Evolutionary conservation across 2,329 filamentous ascomycete species (phyloP).

Genomic region (Aureobasidium musti): DNA sequence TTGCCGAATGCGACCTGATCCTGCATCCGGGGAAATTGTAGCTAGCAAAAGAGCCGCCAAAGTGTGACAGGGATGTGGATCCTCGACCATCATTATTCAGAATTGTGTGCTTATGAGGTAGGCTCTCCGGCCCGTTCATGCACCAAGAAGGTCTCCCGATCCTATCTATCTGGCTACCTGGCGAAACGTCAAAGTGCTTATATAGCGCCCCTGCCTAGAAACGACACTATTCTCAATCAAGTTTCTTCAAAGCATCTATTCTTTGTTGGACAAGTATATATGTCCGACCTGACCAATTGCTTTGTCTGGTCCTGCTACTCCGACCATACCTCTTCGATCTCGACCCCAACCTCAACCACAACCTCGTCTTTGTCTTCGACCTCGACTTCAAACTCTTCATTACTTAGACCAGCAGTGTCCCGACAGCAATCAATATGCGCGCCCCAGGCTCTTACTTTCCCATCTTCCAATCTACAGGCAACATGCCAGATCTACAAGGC

Average conservation of each 20-base stretch:
- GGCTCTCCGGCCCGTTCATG: slow-evolving; percentile 14
- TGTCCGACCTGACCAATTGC: slow-evolving; percentile 23
- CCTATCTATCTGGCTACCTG: background rate
- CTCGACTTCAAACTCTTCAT: slow-evolving; percentile 73
- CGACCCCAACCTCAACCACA: background rate
- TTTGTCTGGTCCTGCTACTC: slow-evolving; percentile 26
- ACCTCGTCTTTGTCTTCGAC: too few relatives aligned
- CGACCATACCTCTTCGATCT: slow-evolving; percentile 52
- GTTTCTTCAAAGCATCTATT: background rate
- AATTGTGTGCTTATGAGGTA: slow-evolving; percentile 16
- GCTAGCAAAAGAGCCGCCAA: slow-evolving; percentile 13
- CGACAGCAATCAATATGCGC: background rate
- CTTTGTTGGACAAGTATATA: slow-evolving; percentile 1
- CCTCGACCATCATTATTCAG: slow-evolving; percentile 6
- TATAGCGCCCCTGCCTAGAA: background rate
- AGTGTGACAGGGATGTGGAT: slow-evolving; percentile 26
- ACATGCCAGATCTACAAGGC: slow-evolving; percentile 28
- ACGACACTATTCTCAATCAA: slow-evolving; percentile 15
- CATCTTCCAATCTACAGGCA: slow-evolving; percentile 22
- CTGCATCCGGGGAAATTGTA: slow-evolving; percentile 9
- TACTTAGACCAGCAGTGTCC: slow-evolving; percentile 56
- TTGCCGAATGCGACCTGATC: slow-evolving; percentile 23
- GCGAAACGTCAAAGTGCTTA: background rate
- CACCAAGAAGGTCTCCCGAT: slow-evolving; percentile 1
- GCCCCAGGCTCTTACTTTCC: slow-evolving; percentile 21